Percentiles rank a stretch among this genome's conserved stretches.
Conservation (phyloP, 345 rosid species). For the Aquilaria malaccensis region DNA sequence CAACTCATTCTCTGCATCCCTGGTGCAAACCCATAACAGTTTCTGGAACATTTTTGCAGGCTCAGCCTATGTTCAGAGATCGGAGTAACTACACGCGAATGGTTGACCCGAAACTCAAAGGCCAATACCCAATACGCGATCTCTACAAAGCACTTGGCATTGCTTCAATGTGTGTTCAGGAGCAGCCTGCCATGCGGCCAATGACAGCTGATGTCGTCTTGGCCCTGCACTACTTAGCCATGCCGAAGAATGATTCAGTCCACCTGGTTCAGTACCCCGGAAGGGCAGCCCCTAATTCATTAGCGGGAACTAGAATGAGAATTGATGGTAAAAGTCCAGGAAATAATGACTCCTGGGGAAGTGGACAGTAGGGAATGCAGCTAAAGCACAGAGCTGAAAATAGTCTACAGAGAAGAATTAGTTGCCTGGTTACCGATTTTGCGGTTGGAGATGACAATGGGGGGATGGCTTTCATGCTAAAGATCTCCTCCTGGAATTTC, state of each 20-base stretch:
- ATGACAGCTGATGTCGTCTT: conserved; percentile 68
- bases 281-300: conserved; percentile 13
- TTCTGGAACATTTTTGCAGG: conserved; percentile 35
- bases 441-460: conserved; percentile 19
- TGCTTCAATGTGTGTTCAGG: conserved; percentile 94
- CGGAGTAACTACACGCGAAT: conserved; percentile 57
- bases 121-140: conserved; percentile 66
- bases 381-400: conserved; percentile 6
- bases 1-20: neutral
- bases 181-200: conserved; percentile 78
- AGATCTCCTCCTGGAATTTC: too few species aligned
- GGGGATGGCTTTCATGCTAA: neutral
- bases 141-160: conserved; percentile 85
- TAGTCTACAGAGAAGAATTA: conserved; percentile 4
- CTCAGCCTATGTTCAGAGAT: conserved; percentile 84
- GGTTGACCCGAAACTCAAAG: conserved; percentile 81
- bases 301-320: neutral
- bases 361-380: neutral
- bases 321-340: conserved; percentile 12
- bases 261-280: conserved; percentile 24
- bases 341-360: neutral
- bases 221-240: conserved; percentile 73
- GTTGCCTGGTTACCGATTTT: conserved; percentile 31
- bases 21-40: too few species aligned
- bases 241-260: conserved; percentile 42